phyloP scores from a whole-genome alignment of 1,284 basidiomycete genomes.

The Pterula multifida region DNA sequence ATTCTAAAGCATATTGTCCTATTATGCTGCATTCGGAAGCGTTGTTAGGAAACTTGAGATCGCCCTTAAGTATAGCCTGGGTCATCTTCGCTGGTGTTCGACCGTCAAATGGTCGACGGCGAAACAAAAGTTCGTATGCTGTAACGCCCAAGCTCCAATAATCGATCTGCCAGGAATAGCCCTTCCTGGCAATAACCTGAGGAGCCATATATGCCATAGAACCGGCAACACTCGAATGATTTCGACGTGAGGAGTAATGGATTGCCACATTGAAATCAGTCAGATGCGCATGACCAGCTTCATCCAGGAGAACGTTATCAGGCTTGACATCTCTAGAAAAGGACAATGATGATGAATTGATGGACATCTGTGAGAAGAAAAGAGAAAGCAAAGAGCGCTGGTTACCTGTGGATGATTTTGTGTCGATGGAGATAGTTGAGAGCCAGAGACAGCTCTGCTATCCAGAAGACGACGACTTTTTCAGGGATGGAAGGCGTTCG shows the following conservation, averaged over 20 bases:
- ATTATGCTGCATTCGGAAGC: conserved; percentile 55
- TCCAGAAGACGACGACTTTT: conserved; percentile 80
- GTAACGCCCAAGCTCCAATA: conserved; percentile 96
- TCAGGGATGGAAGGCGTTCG: conserved; percentile 76
- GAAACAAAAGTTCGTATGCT: conserved; percentile 86
- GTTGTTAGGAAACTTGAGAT: conserved; percentile 67
- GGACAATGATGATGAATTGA: conserved; percentile 22
- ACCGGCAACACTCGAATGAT: conserved; percentile 92
- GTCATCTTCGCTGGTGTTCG: conserved; percentile 86
- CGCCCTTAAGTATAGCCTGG: conserved; percentile 74
- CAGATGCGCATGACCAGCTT: conserved; percentile 89
- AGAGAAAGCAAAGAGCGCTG: conserved; percentile 16
- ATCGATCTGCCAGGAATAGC: conserved; percentile 86
- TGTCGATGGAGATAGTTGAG: conserved; percentile 88
- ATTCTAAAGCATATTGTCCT: conserved; percentile 57
- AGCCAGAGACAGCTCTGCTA: conserved; percentile 83
- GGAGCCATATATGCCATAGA: conserved; percentile 99
- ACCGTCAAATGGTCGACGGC: conserved; percentile 84
- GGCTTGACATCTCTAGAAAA: conserved; percentile 81
- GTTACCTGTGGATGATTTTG: conserved; percentile 88
- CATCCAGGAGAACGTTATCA: conserved; percentile 95
- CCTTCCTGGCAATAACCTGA: conserved; percentile 77
- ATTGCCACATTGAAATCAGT: conserved; percentile 99
- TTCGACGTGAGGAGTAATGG: conserved; percentile 78
- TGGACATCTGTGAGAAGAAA: conserved; percentile 20